These are phyloP conservation scores for Cordia subcordata DNA, from an alignment of 257 asterid species.

Conservation along the genomic window DNA sequence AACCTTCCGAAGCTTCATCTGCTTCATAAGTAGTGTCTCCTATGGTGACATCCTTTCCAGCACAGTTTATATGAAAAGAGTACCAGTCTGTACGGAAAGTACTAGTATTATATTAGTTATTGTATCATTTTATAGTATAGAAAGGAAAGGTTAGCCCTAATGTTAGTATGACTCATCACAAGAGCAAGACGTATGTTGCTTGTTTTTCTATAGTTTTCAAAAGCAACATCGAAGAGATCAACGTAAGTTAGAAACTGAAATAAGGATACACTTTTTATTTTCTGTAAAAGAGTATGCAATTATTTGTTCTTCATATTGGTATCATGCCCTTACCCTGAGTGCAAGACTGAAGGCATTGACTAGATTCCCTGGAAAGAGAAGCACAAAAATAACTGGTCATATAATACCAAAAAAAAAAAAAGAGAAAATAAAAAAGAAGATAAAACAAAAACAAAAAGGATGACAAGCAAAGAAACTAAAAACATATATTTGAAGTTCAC, in stretches of 20 bases:
- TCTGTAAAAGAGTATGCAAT: neutral
- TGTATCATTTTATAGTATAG: neutral
- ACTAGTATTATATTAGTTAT: neutral
- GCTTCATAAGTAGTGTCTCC: constrained; percentile 35
- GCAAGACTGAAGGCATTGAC: neutral
- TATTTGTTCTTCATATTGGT: neutral
- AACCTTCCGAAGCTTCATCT: constrained; percentile 33
- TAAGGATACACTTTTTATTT: neutral
- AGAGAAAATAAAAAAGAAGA: neutral
- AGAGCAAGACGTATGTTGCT: too few relatives aligned
- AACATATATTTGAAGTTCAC: too few relatives aligned
- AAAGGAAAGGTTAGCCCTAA: neutral
- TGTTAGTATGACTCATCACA: neutral
- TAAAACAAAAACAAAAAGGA: neutral
- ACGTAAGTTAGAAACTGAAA: neutral
- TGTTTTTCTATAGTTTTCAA: neutral
- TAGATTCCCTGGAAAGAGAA: neutral
- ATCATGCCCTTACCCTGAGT: neutral
- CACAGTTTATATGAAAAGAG: constrained; percentile 51
- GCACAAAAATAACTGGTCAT: too few relatives aligned
- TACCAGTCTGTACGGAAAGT: constrained; percentile 32
- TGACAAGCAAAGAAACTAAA: neutral
- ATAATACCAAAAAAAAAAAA: neutral
- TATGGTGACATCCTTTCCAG: constrained; percentile 20
- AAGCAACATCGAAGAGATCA: neutral